These are phyloP conservation scores for Uronychia binucleata DNA, from an alignment of 73 alveolate genomes.

Conservation along the genomic window DNA sequence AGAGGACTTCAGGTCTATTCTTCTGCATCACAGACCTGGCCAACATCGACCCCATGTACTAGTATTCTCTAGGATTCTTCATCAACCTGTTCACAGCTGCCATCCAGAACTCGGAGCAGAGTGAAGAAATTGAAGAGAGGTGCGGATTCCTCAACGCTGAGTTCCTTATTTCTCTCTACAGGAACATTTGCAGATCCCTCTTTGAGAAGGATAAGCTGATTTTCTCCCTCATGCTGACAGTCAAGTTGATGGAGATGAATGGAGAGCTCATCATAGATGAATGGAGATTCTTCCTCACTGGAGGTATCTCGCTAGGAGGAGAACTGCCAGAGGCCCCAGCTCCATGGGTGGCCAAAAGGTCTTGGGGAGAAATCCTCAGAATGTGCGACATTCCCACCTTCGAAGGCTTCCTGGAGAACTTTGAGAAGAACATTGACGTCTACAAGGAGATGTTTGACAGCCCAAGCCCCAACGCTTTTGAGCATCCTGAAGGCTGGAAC, in stretches of 20 bases:
- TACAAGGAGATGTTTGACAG: slow-evolving; percentile 82
- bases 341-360: slow-evolving; percentile 95
- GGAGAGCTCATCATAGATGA: slow-evolving; percentile 85
- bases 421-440: slow-evolving; percentile 66
- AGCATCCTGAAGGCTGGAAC: slow-evolving; percentile 45
- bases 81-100: slow-evolving; percentile 86
- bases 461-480: slow-evolving; percentile 52
- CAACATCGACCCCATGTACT: slow-evolving; percentile 99
- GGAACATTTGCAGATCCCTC: slow-evolving; percentile 96
- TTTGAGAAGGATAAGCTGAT: slow-evolving; percentile 98
- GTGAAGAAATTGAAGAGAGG: slow-evolving; percentile 92
- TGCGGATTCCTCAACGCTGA: slow-evolving; percentile 87
- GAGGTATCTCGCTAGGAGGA: slow-evolving; percentile 98
- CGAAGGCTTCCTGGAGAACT: slow-evolving; percentile 87
- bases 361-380: slow-evolving; percentile 94
- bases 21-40: slow-evolving; percentile 98
- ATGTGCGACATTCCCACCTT: slow-evolving; percentile 73
- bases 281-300: slow-evolving; percentile 98
- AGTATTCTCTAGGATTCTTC: slow-evolving; percentile 97
- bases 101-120: slow-evolving; percentile 86
- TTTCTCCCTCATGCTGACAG: slow-evolving; percentile 95
- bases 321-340: slow-evolving; percentile 98
- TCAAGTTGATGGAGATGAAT: slow-evolving; percentile 87
- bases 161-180: slow-evolving; percentile 88
- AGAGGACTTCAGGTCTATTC: slow-evolving; percentile 96